Evolutionary conservation across 2,329 filamentous ascomycete genomes (phyloP), one percentile per base, ranked within the genome.

Genomic region (Fusarium cyanostomum): DNA sequence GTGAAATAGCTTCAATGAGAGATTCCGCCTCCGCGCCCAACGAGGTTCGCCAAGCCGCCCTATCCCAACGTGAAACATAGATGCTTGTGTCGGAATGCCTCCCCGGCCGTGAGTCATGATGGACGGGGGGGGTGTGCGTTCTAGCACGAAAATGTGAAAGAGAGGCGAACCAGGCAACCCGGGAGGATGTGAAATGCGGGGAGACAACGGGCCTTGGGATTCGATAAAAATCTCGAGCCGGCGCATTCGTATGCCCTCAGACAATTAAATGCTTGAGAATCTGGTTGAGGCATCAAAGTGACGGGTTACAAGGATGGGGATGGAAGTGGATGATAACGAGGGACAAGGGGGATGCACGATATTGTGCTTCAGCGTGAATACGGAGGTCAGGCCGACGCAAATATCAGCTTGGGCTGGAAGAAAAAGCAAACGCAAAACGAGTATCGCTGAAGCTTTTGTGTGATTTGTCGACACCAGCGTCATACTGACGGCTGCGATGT

Each of bases 321-420:
- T 56, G 37, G 31, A 58, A 46, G 21, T 16, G 24, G 38, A 49
- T 52, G 58, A 58, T 54, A 51, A 56, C 39, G 33, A 59, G 55
- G 56, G 54, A 54, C 59, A 67, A 62, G 64, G 57, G 54, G 46
- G 33, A 56, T 68, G 68, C 69, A 71, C 67, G 69, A 48, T 67
- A 60, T 35, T 51, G 44, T 62, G 55, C 45, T 65, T 43, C 24
- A 38, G 54, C 69, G 69, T 71, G 69, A 71, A 71, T 62, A 68
- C 62, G 58, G 66, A 45, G 34, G 38, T 28, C 35, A 33, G 39
- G 16, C 16, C 37, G 42, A 34, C 43, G 43, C 41, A 48, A 21
- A 12, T 12, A 31, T 39, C 39, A 51, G 51, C 34, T 59, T 46
- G 42, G 50, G 33, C 46, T 50, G 31, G 34, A 52, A 51, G 58